Conservation (phyloP, 2,329 filamentous ascomycete species). For the Botryotinia convoluta region DNA sequence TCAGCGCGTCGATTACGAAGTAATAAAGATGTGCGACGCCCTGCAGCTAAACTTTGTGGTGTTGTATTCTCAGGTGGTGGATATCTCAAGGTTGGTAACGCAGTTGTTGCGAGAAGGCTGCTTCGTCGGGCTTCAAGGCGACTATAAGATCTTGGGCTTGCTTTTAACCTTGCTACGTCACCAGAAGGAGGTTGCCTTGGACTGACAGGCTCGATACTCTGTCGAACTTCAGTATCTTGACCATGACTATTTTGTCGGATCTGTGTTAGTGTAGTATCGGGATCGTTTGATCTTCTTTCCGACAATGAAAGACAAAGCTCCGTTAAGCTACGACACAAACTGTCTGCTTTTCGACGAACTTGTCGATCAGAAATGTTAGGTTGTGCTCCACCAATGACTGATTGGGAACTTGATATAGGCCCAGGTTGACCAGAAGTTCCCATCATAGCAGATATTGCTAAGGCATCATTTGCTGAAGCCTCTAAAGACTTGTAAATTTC, state of each 20-base stretch:
- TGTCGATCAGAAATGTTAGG: conserved; percentile 70
- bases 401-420: conserved; percentile 59
- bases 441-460: conserved; percentile 75
- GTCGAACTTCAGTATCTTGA: conserved; percentile 25
- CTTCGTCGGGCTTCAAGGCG: conserved; percentile 38
- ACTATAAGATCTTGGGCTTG: conserved; percentile 37
- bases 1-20: conserved; percentile 38
- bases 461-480: conserved; percentile 74
- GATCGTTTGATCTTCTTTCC: conserved; percentile 47
- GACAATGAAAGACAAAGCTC: conserved; percentile 86
- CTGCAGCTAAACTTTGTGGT: conserved; percentile 52
- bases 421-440: conserved; percentile 67
- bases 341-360: conserved; percentile 84
- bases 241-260: conserved; percentile 28
- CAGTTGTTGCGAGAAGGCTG: conserved; percentile 36
- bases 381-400: conserved; percentile 43
- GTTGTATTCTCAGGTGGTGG: conserved; percentile 36
- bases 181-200: conserved; percentile 26
- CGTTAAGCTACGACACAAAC: conserved; percentile 86
- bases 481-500: conserved; percentile 80
- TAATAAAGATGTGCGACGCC: conserved; percentile 55
- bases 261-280: conserved; percentile 27
- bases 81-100: conserved; percentile 36
- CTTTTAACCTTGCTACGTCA: conserved; percentile 31
- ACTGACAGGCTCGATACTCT: conserved; percentile 27